Conservation (phyloP, 2,329 filamentous ascomycete genomes). For the Epichloe aotearoae region DNA sequence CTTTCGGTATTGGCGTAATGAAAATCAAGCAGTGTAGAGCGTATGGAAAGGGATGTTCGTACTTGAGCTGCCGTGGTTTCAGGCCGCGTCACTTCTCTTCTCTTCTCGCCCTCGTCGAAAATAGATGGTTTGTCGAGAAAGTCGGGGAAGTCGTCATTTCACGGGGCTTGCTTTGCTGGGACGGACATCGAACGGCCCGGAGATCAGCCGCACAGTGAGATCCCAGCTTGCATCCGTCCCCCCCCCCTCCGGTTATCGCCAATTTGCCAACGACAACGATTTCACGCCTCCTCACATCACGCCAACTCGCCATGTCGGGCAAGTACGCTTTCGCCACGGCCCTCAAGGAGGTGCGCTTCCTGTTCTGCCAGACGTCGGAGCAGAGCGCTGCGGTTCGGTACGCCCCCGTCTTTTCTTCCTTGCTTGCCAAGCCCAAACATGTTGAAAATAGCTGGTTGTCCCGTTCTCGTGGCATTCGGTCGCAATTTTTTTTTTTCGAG, state of each 20-base stretch:
- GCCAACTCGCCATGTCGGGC: conserved; percentile 55
- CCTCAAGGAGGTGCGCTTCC: conserved; percentile 91
- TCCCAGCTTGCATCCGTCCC: not conserved
- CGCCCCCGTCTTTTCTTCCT: conserved; percentile 14
- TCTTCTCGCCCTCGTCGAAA: too few relatives aligned
- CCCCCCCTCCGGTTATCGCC: not conserved
- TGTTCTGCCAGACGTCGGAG: conserved; percentile 91
- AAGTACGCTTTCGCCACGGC: conserved; percentile 85
- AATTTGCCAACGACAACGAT: conserved; percentile 1
- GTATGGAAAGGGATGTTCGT: not conserved
- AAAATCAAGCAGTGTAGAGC: not conserved
- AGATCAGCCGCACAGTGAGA: conserved; percentile 2
- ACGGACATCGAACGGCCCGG: not conserved
- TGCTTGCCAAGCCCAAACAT: too few relatives aligned
- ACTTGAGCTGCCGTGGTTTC: not conserved
- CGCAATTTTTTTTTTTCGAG: too few relatives aligned
- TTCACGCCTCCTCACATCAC: not conserved
- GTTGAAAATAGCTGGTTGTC: not conserved
- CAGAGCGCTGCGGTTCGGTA: conserved; percentile 83
- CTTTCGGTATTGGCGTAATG: too few relatives aligned
- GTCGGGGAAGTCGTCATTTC: not conserved
- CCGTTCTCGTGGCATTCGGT: too few relatives aligned
- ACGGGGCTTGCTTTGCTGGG: too few relatives aligned
- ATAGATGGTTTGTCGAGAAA: too few relatives aligned
- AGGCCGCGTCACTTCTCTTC: not conserved